phyloP scores from a whole-genome alignment of 306 rosid species.

The Cucumis cinereus region DNA sequence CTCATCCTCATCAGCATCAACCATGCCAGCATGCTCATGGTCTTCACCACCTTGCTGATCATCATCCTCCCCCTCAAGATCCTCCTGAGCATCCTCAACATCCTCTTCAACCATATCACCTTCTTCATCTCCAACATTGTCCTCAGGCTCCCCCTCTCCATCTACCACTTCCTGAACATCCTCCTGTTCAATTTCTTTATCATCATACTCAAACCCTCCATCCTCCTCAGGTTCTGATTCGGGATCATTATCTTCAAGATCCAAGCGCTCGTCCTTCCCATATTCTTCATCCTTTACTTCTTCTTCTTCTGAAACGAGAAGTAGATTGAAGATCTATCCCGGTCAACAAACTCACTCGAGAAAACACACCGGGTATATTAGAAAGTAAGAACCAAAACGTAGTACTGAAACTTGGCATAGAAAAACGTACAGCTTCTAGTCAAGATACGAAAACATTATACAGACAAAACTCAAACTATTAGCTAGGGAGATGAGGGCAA shows the following conservation, averaged over 20 bases:
- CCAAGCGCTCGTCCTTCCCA: constrained; percentile 80
- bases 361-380: constrained; percentile 1
- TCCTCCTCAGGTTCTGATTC: constrained; percentile 84
- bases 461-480: neutral
- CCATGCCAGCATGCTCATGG: constrained; percentile 40
- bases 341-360: constrained; percentile 16
- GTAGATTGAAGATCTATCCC: constrained; percentile 21
- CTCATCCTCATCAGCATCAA: constrained; percentile 71
- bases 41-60: constrained; percentile 53
- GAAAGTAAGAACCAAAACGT: constrained; percentile 6
- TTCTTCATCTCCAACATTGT: constrained; percentile 57
- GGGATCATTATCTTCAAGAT: constrained; percentile 92
- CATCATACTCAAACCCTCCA: constrained; percentile 85
- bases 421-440: neutral
- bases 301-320: constrained; percentile 69
- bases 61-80: constrained; percentile 51
- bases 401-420: constrained; percentile 2
- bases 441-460: neutral
- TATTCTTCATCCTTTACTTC: constrained; percentile 77
- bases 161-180: constrained; percentile 60
- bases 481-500: neutral
- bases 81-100: constrained; percentile 63
- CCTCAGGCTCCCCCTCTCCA: constrained; percentile 63
- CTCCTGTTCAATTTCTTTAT: constrained; percentile 79
- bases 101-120: constrained; percentile 74